phyloP scores from a whole-genome alignment of 2,329 filamentous ascomycete species.

The Trichoderma koningii region DNA sequence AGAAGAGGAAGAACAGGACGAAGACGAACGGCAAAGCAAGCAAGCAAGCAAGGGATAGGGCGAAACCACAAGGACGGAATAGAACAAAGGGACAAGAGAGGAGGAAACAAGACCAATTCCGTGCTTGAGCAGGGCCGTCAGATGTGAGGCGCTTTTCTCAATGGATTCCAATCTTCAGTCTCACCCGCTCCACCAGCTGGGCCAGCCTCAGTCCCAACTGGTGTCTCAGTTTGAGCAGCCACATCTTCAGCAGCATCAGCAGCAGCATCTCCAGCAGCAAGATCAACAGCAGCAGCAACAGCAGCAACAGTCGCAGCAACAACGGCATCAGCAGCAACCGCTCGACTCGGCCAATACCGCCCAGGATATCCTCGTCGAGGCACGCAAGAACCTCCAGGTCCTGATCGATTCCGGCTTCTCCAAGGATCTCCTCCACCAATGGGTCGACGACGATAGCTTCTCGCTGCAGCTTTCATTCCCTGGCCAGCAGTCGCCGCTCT shows the following conservation, averaged over 20 bases:
- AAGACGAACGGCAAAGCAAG: neutral
- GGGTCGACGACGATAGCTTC: constrained; percentile 45
- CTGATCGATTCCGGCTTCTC: constrained; percentile 50
- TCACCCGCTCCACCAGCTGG: constrained; percentile 33
- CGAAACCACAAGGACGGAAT: neutral
- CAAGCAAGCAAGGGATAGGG: no score
- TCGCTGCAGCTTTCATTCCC: constrained; percentile 38
- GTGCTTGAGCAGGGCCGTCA: constrained; percentile 29
- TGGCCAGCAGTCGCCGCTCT: constrained; percentile 14
- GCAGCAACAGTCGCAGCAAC: constrained; percentile 28
- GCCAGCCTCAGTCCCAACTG: constrained; percentile 21
- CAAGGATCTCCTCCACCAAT: constrained; percentile 47
- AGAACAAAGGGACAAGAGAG: neutral
- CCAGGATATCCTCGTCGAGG: constrained; percentile 49
- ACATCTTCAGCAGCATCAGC: constrained; percentile 17
- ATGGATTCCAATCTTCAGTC: constrained; percentile 40
- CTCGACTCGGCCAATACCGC: constrained; percentile 40
- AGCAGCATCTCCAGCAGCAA: constrained; percentile 25
- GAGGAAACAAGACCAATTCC: neutral
- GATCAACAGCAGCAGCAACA: constrained; percentile 32
- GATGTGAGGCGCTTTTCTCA: constrained; percentile 35
- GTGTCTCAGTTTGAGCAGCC: constrained; percentile 25
- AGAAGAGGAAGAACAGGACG: neutral
- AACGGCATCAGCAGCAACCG: constrained; percentile 33
- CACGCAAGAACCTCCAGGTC: constrained; percentile 49